phyloP scores from a whole-genome alignment of 1,139 yeast species.

The Blastobotrys buckinghamii region DNA sequence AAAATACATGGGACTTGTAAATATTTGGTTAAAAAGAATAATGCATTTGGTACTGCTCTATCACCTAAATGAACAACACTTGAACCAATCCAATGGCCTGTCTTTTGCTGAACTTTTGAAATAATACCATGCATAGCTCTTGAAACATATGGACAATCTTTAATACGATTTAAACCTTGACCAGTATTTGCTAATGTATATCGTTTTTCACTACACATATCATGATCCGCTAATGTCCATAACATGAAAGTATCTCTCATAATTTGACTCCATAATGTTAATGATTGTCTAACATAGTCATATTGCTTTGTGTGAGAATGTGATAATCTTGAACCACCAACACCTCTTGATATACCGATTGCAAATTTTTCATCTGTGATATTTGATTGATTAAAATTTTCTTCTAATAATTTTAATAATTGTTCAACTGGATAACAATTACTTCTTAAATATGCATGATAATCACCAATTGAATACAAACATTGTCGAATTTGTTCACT shows the following conservation, averaged over 20 bases:
- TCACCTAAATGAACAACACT: slow-evolving; percentile 73
- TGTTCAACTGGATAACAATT: slow-evolving; percentile 59
- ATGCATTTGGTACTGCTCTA: slow-evolving; percentile 71
- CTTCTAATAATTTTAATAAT: slow-evolving; percentile 49
- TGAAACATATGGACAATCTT: slow-evolving; percentile 59
- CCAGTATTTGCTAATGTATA: slow-evolving; percentile 66
- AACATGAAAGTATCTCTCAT: slow-evolving; percentile 67
- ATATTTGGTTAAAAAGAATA: slow-evolving; percentile 68
- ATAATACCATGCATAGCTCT: slow-evolving; percentile 63
- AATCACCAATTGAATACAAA: slow-evolving; percentile 67
- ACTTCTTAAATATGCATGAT: slow-evolving; percentile 61
- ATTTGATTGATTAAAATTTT: slow-evolving; percentile 42
- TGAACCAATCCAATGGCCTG: slow-evolving; percentile 68
- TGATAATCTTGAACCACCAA: slow-evolving; percentile 59
- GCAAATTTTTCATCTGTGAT: slow-evolving; percentile 35
- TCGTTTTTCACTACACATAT: slow-evolving; percentile 42
- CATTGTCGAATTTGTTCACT: slow-evolving; percentile 61
- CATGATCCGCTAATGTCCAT: slow-evolving; percentile 69
- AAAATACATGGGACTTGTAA: slow-evolving; percentile 68
- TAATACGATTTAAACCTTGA: slow-evolving; percentile 68
- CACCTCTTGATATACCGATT: slow-evolving; percentile 59
- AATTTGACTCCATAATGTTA: slow-evolving; percentile 64
- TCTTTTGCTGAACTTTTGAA: slow-evolving; percentile 51
- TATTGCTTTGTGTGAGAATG: slow-evolving; percentile 65
- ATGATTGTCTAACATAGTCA: slow-evolving; percentile 63